These are phyloP conservation scores for Verbascum thapsus DNA, from an alignment of 257 asterid genomes.

Conservation along the genomic window DNA sequence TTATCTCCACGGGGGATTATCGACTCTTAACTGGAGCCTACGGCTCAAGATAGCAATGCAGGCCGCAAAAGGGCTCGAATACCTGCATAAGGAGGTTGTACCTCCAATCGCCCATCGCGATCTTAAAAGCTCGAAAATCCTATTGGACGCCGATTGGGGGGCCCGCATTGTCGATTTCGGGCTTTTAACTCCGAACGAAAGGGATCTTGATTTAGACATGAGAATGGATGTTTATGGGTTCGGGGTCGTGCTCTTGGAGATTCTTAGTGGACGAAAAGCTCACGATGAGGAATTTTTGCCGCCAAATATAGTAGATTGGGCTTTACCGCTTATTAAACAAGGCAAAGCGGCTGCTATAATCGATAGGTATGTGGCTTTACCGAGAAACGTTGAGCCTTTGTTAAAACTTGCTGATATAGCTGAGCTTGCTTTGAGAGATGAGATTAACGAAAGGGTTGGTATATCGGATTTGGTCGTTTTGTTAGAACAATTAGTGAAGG, in stretches of 20 bases:
- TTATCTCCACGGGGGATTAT: slow-evolving; percentile 88
- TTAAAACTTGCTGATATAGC: slow-evolving; percentile 86
- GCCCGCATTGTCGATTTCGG: slow-evolving; percentile 81
- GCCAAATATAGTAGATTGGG: slow-evolving; percentile 83
- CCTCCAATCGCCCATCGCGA: slow-evolving; percentile 88
- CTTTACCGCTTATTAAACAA: slow-evolving; percentile 68
- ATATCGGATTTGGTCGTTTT: slow-evolving; percentile 67
- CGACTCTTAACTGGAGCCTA: slow-evolving; percentile 68
- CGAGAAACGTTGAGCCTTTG: slow-evolving; percentile 87
- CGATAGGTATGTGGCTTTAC: slow-evolving; percentile 73
- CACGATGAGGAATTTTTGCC: slow-evolving; percentile 69
- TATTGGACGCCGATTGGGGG: slow-evolving; percentile 81
- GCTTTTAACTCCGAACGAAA: slow-evolving; percentile 55
- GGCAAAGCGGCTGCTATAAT: slow-evolving; percentile 87
- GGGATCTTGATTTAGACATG: slow-evolving; percentile 53
- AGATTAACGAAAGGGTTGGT: slow-evolving; percentile 52
- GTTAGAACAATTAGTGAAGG: slow-evolving; percentile 70
- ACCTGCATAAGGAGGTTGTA: slow-evolving; percentile 67
- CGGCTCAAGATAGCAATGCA: slow-evolving; percentile 79
- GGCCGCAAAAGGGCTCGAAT: slow-evolving; percentile 85
- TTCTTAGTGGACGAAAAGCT: slow-evolving; percentile 82
- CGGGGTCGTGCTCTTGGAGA: slow-evolving; percentile 85
- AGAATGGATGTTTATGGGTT: slow-evolving; percentile 70
- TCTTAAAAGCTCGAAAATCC: slow-evolving; percentile 80
- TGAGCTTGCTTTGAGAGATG: slow-evolving; percentile 73